Base-by-base conservation (phyloP, 176 grass and related monocot genomes). In the Cymbopogon citratus region DNA sequence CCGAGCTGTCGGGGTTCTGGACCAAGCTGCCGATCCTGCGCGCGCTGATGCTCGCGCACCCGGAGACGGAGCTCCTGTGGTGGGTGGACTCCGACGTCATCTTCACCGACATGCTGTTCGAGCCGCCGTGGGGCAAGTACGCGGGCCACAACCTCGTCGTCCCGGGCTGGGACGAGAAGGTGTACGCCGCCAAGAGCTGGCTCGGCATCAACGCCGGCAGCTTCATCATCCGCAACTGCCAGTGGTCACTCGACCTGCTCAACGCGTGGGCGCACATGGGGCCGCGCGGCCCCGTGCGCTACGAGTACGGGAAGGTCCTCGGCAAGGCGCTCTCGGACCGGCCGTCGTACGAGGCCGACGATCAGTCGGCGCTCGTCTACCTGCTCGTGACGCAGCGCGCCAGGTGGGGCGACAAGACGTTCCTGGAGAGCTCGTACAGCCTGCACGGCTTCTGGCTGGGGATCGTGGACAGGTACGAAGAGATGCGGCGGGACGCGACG, bases 101-200 rank as follows among this genome's bases (percentile, higher is more conserved):
- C 62, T 93, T 95, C 84, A 98, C 95, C 31, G 92, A 98, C 86
- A 94, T 98, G 95, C 79, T 91, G 74, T 98, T 91, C 82, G 90
- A 98, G 84, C 85, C 87, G 69, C 95, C 92, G 71, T 88, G 92
- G 83, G 65, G 54, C 9, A 87, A 63, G 70, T 98, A 98, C 81
- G 57, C 45, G 45, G 39, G 27, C 14, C 91, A 98, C 88, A 93
- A 95, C 75, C 92, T 98, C n/a, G 67, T 93, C 9, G 24, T 98
- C 83, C 95, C 84, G 23, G 90, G 95, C 24, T 98, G 76, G 95
- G 73, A 90, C 57, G 83, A 88, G 0, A 78, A 84, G 18, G 85
- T 98, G 39, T 98, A 92, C 65, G 73, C n/a, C 65, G 74, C 77
- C 29, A 88, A 66, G 75, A 89, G 79, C 44, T 98, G 96, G 92